phyloP scores from a whole-genome alignment of 2,329 filamentous ascomycete genomes.

The Aphanocladium album region DNA sequence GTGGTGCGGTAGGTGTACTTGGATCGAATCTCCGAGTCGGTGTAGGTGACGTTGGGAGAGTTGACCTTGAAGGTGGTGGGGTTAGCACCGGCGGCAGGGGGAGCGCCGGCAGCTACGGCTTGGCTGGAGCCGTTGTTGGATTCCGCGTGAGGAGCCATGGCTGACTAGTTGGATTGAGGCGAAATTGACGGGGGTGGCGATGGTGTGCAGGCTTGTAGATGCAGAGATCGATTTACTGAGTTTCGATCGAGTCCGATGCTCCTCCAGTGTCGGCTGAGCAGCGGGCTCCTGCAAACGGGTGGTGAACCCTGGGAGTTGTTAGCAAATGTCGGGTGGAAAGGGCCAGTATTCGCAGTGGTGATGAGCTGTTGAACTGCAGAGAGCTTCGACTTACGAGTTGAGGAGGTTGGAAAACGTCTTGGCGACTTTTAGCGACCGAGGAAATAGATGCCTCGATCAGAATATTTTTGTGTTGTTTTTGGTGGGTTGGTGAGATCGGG shows the following conservation, averaged over 20 bases:
- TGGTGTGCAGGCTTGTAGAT: conserved; percentile 17
- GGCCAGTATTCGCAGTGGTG: neutral
- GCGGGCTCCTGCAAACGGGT: conserved; percentile 95
- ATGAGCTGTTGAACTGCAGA: no score
- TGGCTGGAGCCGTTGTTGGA: conserved; percentile 50
- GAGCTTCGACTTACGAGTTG: conserved; percentile 72
- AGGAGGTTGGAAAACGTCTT: conserved; percentile 99
- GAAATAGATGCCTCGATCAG: conserved; percentile 45
- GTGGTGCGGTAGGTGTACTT: conserved; percentile 98
- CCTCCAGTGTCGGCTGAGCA: conserved; percentile 84
- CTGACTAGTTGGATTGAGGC: conserved; percentile 30
- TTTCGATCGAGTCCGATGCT: conserved; percentile 64
- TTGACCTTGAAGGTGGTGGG: conserved; percentile 72
- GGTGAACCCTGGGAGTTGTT: conserved; percentile 62
- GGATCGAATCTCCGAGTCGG: conserved; percentile 79
- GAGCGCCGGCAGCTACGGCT: conserved; percentile 46
- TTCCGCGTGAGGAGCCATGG: conserved; percentile 91
- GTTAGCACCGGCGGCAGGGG: conserved; percentile 41
- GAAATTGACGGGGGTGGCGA: conserved; percentile 17
- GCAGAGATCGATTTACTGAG: conserved; percentile 44
- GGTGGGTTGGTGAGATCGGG: neutral
- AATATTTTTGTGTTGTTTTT: conserved; percentile 16
- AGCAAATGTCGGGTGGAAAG: no score
- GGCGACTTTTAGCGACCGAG: conserved; percentile 61
- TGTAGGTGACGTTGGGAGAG: conserved; percentile 90